Conservation (phyloP, 2,329 filamentous ascomycete species). For the Alternaria burnsii region DNA sequence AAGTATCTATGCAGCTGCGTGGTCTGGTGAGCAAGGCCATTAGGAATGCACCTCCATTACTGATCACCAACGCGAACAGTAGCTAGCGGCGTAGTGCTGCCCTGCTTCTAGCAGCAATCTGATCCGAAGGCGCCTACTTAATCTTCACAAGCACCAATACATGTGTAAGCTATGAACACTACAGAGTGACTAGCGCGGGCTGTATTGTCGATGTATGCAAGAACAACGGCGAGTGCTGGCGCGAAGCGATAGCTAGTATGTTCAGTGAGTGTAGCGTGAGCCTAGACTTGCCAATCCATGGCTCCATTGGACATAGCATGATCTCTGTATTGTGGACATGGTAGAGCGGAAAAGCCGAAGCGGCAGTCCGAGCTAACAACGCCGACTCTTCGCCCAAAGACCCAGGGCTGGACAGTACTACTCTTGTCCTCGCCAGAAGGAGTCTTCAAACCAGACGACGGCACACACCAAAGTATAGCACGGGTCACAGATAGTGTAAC, state of each 20-base stretch:
- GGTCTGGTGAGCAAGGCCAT: background rate
- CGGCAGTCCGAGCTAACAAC: background rate
- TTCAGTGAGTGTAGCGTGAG: background rate
- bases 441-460: background rate
- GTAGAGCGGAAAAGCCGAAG: background rate
- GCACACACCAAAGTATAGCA: background rate
- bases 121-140: background rate
- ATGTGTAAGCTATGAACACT: background rate
- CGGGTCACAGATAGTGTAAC: background rate
- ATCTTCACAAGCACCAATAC: background rate
- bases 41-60: background rate
- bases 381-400: background rate
- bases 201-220: background rate
- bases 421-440: background rate
- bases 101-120: background rate
- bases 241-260: background rate
- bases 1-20: background rate
- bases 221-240: background rate
- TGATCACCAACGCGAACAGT: background rate
- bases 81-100: background rate
- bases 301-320: background rate
- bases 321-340: background rate
- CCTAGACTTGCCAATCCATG: background rate
- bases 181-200: background rate
- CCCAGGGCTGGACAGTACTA: background rate